These are phyloP conservation scores for Nidularia sp. DNA, from an alignment of 768 basidiomycete species.

Conservation along the genomic window DNA sequence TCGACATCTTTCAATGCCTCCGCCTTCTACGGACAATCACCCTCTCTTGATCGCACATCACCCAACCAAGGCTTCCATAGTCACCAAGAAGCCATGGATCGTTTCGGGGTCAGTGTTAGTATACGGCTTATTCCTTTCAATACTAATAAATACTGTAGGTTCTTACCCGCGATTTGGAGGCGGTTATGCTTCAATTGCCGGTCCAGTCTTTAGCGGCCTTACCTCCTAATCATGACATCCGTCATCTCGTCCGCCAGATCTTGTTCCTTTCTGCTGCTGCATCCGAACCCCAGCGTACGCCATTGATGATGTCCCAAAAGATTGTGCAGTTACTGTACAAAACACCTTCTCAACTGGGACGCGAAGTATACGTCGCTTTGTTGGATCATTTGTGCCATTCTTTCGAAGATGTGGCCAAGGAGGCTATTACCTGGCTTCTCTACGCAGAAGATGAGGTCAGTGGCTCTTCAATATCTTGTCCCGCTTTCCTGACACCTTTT, in stretches of 20 bases:
- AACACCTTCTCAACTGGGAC: slow-evolving; percentile 76
- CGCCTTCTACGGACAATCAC: slow-evolving; percentile 55
- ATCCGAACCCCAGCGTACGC: slow-evolving; percentile 77
- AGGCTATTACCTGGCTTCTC: slow-evolving; percentile 94
- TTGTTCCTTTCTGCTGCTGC: slow-evolving; percentile 79
- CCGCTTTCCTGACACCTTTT: slow-evolving; percentile 4
- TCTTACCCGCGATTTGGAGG: slow-evolving; percentile 69
- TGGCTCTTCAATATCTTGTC: slow-evolving; percentile 4
- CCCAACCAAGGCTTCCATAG: slow-evolving; percentile 41
- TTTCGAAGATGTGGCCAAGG: slow-evolving; percentile 91
- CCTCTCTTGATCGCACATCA: slow-evolving; percentile 49
- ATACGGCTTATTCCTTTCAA: not conserved
- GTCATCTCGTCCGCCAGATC: slow-evolving; percentile 79
- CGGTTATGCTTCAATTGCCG: slow-evolving; percentile 71
- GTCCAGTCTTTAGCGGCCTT: slow-evolving; percentile 64
- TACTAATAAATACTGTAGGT: slow-evolving; percentile 20
- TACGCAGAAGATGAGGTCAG: slow-evolving; percentile 94
- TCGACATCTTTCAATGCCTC: slow-evolving; percentile 60
- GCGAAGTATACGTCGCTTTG: slow-evolving; percentile 90
- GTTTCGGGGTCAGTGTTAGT: slow-evolving; percentile 60
- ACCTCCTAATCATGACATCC: slow-evolving; percentile 83
- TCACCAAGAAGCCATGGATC: slow-evolving; percentile 85
- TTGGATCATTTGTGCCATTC: slow-evolving; percentile 85
- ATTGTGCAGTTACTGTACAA: slow-evolving; percentile 95
- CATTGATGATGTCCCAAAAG: slow-evolving; percentile 92